Evolutionary conservation across 2,329 filamentous ascomycete species (phyloP).

Genomic region (Diaporthe citri): DNA sequence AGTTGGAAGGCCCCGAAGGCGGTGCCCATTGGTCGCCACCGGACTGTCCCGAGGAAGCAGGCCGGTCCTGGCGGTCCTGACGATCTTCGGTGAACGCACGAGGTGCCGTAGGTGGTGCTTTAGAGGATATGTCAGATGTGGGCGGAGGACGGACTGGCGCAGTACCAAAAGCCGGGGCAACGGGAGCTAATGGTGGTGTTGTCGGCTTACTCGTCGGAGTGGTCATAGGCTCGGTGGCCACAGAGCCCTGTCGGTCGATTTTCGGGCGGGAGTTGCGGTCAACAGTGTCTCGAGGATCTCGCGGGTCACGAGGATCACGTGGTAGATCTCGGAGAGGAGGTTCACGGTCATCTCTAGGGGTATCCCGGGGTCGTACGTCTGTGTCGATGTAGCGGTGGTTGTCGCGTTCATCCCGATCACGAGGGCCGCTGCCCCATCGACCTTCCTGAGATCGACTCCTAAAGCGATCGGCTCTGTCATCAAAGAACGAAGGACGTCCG

Average conservation of each 20-base stretch:
- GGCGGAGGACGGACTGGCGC: constrained; percentile 62
- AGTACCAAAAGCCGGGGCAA: constrained; percentile 69
- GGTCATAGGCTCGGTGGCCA: constrained; percentile 59
- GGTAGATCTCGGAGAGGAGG: constrained; percentile 56
- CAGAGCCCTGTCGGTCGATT: constrained; percentile 60
- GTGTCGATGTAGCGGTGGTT: constrained; percentile 53
- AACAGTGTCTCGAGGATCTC: constrained; percentile 58
- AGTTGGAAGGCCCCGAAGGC: constrained; percentile 58
- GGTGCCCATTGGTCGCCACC: constrained; percentile 53
- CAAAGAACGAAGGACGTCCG: constrained; percentile 66
- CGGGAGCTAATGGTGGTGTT: constrained; percentile 69
- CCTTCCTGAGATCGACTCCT: constrained; percentile 76
- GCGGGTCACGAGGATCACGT: constrained; percentile 62
- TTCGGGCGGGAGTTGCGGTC: constrained; percentile 62
- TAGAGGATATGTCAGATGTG: constrained; percentile 45
- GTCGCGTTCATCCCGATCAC: constrained; percentile 61
- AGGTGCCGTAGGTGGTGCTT: constrained; percentile 66
- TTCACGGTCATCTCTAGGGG: constrained; percentile 64
- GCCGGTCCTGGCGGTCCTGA: constrained; percentile 65
- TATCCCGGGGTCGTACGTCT: constrained; percentile 53
- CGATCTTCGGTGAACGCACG: constrained; percentile 65
- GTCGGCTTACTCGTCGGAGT: constrained; percentile 60
- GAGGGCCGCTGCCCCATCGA: constrained; percentile 58
- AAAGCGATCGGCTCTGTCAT: constrained; percentile 72
- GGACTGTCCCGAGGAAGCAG: constrained; percentile 57